Percentiles rank a stretch among this genome's conserved stretches.
phyloP scores from a whole-genome alignment of 148 eudicot genomes.

The Persicaria tinctoria region DNA sequence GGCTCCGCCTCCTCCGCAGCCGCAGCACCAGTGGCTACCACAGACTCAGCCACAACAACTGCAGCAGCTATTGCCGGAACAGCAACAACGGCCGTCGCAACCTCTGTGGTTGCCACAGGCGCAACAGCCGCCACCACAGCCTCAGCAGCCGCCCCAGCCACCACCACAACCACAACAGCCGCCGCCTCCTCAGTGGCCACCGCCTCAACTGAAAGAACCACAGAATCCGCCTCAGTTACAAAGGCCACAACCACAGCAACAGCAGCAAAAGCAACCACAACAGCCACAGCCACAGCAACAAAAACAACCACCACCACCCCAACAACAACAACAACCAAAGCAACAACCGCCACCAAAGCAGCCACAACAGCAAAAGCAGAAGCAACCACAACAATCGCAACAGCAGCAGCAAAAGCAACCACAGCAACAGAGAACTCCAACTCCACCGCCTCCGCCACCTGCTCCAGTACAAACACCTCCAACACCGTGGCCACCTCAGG shows the following conservation, averaged over 20 bases:
- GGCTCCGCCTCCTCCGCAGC: conserved; percentile 9
- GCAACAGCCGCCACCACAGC: not conserved
- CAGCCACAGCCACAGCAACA: conserved; percentile 3
- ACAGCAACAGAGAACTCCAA: not conserved
- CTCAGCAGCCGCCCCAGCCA: not conserved
- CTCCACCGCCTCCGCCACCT: conserved; percentile 9
- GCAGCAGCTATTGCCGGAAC: conserved; percentile 2
- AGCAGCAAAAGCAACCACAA: not conserved
- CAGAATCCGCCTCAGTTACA: not conserved
- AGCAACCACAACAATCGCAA: not conserved
- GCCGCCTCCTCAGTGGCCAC: not conserved
- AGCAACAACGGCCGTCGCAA: not conserved
- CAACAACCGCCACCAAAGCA: conserved; percentile 25
- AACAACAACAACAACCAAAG: conserved; percentile 25
- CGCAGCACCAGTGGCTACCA: not conserved
- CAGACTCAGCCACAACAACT: conserved; percentile 6
- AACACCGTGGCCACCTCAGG: not conserved
- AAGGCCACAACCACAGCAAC: not conserved
- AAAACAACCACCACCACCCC: conserved; percentile 4
- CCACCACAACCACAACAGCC: conserved; percentile 4
- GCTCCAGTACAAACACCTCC: too few relatives aligned
- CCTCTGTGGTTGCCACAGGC: conserved; percentile 8
- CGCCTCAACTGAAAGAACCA: not conserved
- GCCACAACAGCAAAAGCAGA: not conserved
- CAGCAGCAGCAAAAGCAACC: not conserved